Conservation (phyloP, 192 early-diverging fungal species). For the Coemansia sp. region DNA sequence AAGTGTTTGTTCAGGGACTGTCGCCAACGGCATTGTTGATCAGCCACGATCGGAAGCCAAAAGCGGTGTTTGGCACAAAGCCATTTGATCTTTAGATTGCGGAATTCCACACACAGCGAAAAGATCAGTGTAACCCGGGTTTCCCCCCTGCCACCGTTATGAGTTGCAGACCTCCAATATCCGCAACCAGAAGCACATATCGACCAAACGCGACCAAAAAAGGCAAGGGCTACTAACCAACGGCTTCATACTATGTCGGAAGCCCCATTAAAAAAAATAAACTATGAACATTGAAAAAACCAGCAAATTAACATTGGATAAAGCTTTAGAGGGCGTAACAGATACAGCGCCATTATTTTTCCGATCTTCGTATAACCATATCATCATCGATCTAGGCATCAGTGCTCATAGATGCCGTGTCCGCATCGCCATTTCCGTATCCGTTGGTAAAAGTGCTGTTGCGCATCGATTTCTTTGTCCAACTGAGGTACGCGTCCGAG, state of each 20-base stretch:
- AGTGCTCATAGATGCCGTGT: not conserved
- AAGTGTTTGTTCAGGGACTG: not conserved
- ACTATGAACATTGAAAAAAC: too few species aligned
- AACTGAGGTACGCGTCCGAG: slow-evolving; percentile 32
- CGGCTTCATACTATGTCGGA: too few species aligned
- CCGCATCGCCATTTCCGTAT: not conserved
- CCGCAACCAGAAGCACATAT: too few species aligned
- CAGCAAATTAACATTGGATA: too few species aligned
- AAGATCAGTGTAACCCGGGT: not conserved
- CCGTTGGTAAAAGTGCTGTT: not conserved
- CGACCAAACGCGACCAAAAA: too few species aligned
- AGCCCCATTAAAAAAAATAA: too few species aligned
- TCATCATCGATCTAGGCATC: not conserved
- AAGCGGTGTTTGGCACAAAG: not conserved
- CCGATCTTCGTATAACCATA: too few species aligned
- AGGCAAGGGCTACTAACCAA: too few species aligned
- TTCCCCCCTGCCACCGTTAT: too few species aligned
- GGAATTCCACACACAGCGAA: not conserved
- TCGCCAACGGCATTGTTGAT: not conserved
- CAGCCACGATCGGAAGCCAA: not conserved
- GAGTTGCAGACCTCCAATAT: too few species aligned
- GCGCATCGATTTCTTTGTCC: slow-evolving; percentile 19
- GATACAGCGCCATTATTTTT: not conserved
- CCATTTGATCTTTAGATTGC: not conserved
- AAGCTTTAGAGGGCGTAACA: not conserved